phyloP scores from a whole-genome alignment of 805 yeast genomes.

The Saccharomycopsis fodiens region DNA sequence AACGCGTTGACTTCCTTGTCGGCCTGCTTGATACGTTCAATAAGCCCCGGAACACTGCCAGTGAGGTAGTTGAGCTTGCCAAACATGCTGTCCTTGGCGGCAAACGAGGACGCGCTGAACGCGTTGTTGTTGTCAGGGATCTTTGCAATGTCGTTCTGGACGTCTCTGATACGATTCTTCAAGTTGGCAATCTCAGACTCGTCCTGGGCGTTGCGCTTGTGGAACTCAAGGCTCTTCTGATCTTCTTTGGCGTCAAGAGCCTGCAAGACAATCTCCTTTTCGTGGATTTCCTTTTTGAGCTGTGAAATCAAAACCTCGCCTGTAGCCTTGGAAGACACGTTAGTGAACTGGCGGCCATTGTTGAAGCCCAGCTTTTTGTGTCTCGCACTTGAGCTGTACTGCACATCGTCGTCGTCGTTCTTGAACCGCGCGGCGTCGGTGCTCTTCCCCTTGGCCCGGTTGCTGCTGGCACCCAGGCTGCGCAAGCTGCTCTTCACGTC shows the following conservation, averaged over 20 bases:
- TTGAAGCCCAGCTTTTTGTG: conserved; percentile 31
- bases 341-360: conserved; percentile 31
- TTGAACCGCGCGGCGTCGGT: conserved; percentile 44
- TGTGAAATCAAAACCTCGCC: conserved; percentile 36
- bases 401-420: conserved; percentile 63
- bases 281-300: conserved; percentile 58
- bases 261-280: conserved; percentile 61
- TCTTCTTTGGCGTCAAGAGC: conserved; percentile 62
- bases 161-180: conserved; percentile 47
- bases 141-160: conserved; percentile 32
- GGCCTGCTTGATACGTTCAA: conserved; percentile 51
- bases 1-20: conserved; percentile 63
- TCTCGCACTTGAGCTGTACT: conserved; percentile 64
- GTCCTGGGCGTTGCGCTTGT: conserved; percentile 24
- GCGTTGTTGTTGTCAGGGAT: conserved; percentile 19
- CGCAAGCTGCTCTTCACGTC: conserved; percentile 58
- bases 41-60: conserved; percentile 64
- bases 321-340: conserved; percentile 10
- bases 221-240: conserved; percentile 28
- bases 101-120: conserved; percentile 34
- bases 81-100: conserved; percentile 39
- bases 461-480: background rate
- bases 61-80: conserved; percentile 54
- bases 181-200: conserved; percentile 57
- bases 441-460: background rate